phyloP scores from a whole-genome alignment of 2,329 filamentous ascomycete species.

The Penicillium expansum region DNA sequence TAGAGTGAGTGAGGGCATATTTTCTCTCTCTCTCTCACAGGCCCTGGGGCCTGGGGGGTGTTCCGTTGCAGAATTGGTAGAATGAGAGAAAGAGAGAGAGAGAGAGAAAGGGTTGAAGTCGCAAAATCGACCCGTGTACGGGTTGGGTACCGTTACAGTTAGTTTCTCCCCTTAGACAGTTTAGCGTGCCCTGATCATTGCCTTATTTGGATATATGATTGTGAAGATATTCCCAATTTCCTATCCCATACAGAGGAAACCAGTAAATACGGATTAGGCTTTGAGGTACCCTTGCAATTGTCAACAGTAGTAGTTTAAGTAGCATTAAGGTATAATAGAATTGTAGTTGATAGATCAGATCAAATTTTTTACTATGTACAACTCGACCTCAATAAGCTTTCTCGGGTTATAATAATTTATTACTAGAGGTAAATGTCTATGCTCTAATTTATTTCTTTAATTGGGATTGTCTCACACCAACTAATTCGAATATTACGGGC shows the following conservation, averaged over 20 bases:
- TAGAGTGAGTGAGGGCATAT: conserved; percentile 74
- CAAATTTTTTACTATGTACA: not conserved
- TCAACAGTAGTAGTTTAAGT: conserved; percentile 1
- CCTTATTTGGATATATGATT: conserved; percentile 14
- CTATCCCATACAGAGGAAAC: not conserved
- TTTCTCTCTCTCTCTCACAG: conserved; percentile 8
- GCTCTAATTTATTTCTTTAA: not conserved
- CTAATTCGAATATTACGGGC: not conserved
- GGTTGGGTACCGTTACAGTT: conserved; percentile 1
- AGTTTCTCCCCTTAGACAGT: conserved; percentile 18
- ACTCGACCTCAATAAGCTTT: not conserved
- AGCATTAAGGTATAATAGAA: not conserved
- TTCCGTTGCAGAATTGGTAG: not conserved
- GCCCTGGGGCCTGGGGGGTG: conserved; percentile 10
- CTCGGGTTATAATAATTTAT: not conserved
- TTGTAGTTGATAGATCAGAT: not conserved
- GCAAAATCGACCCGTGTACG: not conserved
- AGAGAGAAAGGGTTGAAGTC: conserved; percentile 6
- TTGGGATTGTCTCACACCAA: conserved; percentile 1
- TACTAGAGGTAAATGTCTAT: not conserved
- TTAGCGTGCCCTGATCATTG: conserved; percentile 27
- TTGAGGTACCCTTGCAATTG: not conserved
- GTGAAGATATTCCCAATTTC: conserved; percentile 11
- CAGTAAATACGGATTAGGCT: not conserved
- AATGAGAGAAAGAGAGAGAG: not conserved